These are phyloP conservation scores for Phytophthora macrochlamydospora DNA, from an alignment of 352 stramenopile species.

Conservation along the genomic window DNA sequence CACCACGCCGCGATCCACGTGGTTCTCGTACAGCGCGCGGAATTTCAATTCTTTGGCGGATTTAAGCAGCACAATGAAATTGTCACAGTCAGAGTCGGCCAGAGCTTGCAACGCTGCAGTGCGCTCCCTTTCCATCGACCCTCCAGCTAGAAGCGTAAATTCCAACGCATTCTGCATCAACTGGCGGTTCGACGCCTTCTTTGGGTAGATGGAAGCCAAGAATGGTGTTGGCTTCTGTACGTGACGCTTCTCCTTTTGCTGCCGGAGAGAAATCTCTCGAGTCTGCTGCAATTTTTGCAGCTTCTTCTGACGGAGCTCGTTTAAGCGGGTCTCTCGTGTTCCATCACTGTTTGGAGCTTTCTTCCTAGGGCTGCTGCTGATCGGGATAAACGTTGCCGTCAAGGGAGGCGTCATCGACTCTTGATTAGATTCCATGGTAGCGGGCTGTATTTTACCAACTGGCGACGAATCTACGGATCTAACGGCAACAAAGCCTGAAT, in stretches of 20 bases:
- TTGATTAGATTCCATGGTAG: no score
- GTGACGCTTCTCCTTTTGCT: constrained; percentile 36
- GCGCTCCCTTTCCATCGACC: constrained; percentile 65
- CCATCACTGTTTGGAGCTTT: neutral
- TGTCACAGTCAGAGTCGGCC: constrained; percentile 52
- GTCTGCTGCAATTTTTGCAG: constrained; percentile 64
- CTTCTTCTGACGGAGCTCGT: constrained; percentile 64
- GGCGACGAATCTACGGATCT: neutral
- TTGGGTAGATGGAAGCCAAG: constrained; percentile 19
- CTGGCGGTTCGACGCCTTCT: constrained; percentile 66
- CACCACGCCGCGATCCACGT: constrained; percentile 48
- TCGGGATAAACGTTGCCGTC: constrained; percentile 19
- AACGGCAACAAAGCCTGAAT: neutral
- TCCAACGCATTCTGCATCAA: constrained; percentile 84
- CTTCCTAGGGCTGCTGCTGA: constrained; percentile 4
- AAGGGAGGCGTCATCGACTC: neutral
- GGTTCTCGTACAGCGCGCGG: constrained; percentile 71
- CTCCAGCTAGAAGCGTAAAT: constrained; percentile 73
- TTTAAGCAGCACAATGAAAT: constrained; percentile 81
- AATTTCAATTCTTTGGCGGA: constrained; percentile 78
- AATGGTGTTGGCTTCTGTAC: constrained; percentile 12
- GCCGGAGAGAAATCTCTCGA: constrained; percentile 38
- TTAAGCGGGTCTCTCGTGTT: constrained; percentile 38
- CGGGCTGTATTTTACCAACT: neutral
- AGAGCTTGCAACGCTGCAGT: constrained; percentile 48